A percentile compares a stretch with the other conserved stretches of the same genome.
Conservation (phyloP, 805 yeast species). For the Metschnikowia continentalis region DNA sequence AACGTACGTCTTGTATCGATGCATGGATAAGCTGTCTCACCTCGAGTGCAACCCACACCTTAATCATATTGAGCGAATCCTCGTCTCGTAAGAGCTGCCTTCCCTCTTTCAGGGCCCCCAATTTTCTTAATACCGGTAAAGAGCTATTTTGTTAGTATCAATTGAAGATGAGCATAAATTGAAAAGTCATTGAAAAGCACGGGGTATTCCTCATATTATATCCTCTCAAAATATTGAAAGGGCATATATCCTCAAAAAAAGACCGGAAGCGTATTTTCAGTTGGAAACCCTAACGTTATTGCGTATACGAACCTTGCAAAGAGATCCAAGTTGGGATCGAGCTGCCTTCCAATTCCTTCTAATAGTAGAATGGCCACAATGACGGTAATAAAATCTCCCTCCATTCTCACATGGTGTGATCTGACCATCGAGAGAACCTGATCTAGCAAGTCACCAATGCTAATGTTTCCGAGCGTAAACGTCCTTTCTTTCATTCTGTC, state of each 20-base stretch:
- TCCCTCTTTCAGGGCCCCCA: slow-evolving; percentile 67
- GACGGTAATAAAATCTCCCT: slow-evolving; percentile 92
- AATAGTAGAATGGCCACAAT: slow-evolving; percentile 87
- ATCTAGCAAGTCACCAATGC: slow-evolving; percentile 86
- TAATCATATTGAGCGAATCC: slow-evolving; percentile 73
- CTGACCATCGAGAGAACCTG: slow-evolving; percentile 89
- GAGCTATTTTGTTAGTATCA: slow-evolving; percentile 46
- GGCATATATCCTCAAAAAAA: background rate
- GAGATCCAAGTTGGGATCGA: slow-evolving; percentile 88
- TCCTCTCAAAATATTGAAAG: no score
- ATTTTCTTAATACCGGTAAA: slow-evolving; percentile 77
- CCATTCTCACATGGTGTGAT: slow-evolving; percentile 93
- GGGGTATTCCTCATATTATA: background rate
- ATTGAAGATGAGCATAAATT: background rate
- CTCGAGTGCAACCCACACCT: slow-evolving; percentile 88
- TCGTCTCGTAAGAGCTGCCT: slow-evolving; percentile 51
- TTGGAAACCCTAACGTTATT: slow-evolving; percentile 38
- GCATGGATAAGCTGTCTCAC: slow-evolving; percentile 81
- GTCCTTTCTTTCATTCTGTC: slow-evolving; percentile 79
- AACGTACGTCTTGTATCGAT: slow-evolving; percentile 69
- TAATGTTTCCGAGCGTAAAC: slow-evolving; percentile 85
- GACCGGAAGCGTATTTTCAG: slow-evolving; percentile 24
- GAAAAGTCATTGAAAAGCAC: background rate
- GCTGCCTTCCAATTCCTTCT: slow-evolving; percentile 93
- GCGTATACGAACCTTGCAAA: slow-evolving; percentile 89